Conservation (phyloP, 1,284 basidiomycete genomes). For the Naganishia sp. region DNA sequence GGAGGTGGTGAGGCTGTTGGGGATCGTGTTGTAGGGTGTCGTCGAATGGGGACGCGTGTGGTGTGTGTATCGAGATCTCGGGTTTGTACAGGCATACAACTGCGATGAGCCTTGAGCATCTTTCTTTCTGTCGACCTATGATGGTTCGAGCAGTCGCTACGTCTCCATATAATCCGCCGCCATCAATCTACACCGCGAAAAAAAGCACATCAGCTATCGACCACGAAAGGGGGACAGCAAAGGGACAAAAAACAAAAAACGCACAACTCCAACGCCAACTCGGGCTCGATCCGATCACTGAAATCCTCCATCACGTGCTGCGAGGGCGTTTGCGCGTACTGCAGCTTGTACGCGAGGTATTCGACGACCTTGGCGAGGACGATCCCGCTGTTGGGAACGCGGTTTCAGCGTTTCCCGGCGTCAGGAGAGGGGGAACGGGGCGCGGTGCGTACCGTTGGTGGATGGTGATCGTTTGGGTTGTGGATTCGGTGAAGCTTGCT, state of each 20-base stretch:
- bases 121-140: no score
- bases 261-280: conserved; percentile 62
- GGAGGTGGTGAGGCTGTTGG: conserved; percentile 4
- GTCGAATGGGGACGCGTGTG: not conserved
- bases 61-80: no score
- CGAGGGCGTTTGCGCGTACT: conserved; percentile 53
- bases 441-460: conserved; percentile 10
- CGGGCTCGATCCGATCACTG: conserved; percentile 59
- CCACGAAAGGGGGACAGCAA: not conserved
- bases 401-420: not conserved
- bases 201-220: not conserved
- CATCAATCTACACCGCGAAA: conserved; percentile 43
- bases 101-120: no score
- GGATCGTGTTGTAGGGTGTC: not conserved
- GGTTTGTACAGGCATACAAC: no score
- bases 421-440: no score
- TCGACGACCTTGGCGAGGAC: conserved; percentile 61
- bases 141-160: conserved; percentile 21
- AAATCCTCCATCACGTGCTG: conserved; percentile 60
- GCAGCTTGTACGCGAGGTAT: conserved; percentile 60
- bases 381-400: conserved; percentile 46
- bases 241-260: conserved; percentile 35
- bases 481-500: conserved; percentile 30
- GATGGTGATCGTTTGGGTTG: conserved; percentile 27
- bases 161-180: conserved; percentile 55